Conservation (phyloP, 1,284 basidiomycete species). For the Cryptococcus floricola region DNA sequence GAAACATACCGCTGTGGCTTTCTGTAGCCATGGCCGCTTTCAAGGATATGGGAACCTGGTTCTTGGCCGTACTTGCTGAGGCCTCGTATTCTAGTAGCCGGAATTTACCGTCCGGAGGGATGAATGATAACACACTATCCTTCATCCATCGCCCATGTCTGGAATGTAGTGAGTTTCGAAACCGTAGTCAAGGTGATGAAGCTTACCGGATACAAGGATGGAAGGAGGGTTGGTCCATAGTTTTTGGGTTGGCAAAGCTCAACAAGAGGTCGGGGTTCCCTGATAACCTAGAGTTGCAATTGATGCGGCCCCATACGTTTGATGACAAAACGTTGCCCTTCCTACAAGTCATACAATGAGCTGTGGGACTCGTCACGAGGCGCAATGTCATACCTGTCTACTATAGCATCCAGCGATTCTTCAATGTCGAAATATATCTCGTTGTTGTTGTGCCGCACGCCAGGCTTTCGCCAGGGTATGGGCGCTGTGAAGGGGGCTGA, state of each 20-base stretch:
- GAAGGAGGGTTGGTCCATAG: conserved; percentile 74
- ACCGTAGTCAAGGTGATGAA: not conserved
- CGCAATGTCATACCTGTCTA: conserved; percentile 64
- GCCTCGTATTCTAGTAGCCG: conserved; percentile 80
- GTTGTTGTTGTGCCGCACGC: conserved; percentile 79
- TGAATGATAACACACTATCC: conserved; percentile 77
- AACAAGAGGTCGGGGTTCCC: conserved; percentile 85
- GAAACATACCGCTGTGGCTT: conserved; percentile 59
- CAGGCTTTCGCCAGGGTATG: conserved; percentile 88
- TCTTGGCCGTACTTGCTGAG: conserved; percentile 43
- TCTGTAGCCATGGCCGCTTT: conserved; percentile 61
- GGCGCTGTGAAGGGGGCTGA: conserved; percentile 80
- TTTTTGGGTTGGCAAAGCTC: conserved; percentile 71
- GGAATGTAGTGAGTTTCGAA: not conserved
- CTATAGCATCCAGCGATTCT: conserved; percentile 76
- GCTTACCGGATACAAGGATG: conserved; percentile 84
- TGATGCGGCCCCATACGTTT: conserved; percentile 73
- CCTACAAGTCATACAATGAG: conserved; percentile 49
- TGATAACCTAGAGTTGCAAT: conserved; percentile 71
- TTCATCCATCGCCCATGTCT: conserved; percentile 77
- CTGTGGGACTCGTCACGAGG: not conserved
- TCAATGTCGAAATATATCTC: conserved; percentile 91
- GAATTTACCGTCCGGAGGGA: conserved; percentile 91
- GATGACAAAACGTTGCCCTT: conserved; percentile 70
- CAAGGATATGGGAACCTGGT: conserved; percentile 62